Base-by-base conservation (phyloP, 1,284 basidiomycete species). In the Puccinia polysora region DNA sequence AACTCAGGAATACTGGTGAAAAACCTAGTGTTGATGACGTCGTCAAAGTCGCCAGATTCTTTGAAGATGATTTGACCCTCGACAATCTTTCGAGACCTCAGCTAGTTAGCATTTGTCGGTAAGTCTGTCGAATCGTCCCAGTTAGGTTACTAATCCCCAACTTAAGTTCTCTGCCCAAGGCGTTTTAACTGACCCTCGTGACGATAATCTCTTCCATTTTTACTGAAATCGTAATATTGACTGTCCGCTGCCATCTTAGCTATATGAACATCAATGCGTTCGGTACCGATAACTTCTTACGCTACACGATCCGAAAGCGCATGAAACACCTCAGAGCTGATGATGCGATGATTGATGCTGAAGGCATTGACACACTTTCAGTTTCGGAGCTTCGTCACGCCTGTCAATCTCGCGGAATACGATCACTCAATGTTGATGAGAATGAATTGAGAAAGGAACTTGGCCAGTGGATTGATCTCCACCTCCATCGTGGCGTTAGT, bases 191-290 rank as follows among this genome's bases (percentile, higher is more conserved):
- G 32, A n/a, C 63, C 4, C 8, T 23, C 23, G 8, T 30, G n/a
- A 12, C 38, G 23, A 43, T 5, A 47, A 14, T 47, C 15, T 15
- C 18, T 30, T 34, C 58, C 10, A 60, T 38, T 25, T n/a, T 4
- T 20, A n/a, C 1, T 14, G 32, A 30, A 53, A 55, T 7, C 10
- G n/a, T 32, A 55, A 59, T 10, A 2, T 23, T 56, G 28, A 55
- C 52, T 55, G 20, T 15, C 15, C 36, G 1, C 25, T 63, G 38
- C 14, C 1, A n/a, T n/a, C n/a, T 50, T 63, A 77, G 77, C 36
- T 97, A 96, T 81, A 97, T 98, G 93, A 92, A 90, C 76, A 86
- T 97, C 79, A 92, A 97, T 81, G 95, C 95, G 2, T 99, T 97
- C 78, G 95, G 95, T 53, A 98, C 96, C 43, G 95, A 99, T 81